Evolutionary conservation across 768 basidiomycete genomes (phyloP), one percentile per base, ranked within the genome.

Genomic region (Cytidiella melzeri): DNA sequence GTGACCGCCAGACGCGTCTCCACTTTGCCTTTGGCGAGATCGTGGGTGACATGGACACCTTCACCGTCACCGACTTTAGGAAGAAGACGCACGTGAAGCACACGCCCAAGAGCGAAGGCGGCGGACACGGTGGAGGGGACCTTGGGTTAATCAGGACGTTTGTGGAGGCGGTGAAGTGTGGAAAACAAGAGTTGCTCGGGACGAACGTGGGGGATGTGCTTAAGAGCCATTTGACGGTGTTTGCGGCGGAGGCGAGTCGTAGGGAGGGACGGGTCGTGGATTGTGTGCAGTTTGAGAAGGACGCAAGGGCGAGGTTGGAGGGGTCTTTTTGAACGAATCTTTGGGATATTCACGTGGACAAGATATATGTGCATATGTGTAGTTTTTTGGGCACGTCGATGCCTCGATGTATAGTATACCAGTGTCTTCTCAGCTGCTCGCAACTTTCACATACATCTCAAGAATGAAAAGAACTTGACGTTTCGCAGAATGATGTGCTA

Each of bases 1-100:
- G 92, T 64, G 74, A 87, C 27, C 83, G 92, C n/a, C 83, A 89
- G 59, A 84, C 87, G 4, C 78, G 87, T 12, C 69, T 92, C 61
- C 90, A 93, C 63, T 93, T 93, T 58, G 82, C 84, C 2, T 77
- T 88, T 50, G 92, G 92, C 4, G 92, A 93, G 67, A 83, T 94
- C 45, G 73, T 92, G n/a, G 92, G 92, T 23, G 79, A 94, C 64
- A 90, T 90, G 88, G 65, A 50, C 13, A 74, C 67, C 10, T 92
- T 87, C 60, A 87, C 81, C 12, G 80, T 88, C 18, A 83, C 79
- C 19, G 81, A 92, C 67, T 94, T 92, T 68, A 74, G 80, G 48
- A 80, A 77, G 38, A 66, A 72, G 20, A 65, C 60, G 37, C 71
- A 66, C 43, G 79, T 67, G 40, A 64, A 53, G 2, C 70, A 76